Percentiles rank a stretch among this genome's conserved stretches.
These are phyloP conservation scores for Spergularia bocconei DNA, from an alignment of 148 eudicot species.

Conservation along the genomic window DNA sequence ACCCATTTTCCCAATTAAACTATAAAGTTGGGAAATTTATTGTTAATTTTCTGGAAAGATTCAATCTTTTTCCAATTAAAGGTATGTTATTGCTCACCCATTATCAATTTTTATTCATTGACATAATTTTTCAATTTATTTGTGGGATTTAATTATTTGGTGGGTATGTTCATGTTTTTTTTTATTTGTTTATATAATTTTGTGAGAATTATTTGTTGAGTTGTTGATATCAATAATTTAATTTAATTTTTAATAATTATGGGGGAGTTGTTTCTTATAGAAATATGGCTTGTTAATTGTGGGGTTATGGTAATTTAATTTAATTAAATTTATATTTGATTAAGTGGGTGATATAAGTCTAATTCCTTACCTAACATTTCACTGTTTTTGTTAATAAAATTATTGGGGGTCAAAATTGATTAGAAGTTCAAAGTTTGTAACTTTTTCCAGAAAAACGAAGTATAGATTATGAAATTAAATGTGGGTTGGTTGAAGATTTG, in stretches of 20 bases:
- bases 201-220: constrained; percentile 18
- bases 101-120: background rate
- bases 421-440: constrained; percentile 14
- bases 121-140: background rate
- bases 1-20: constrained; percentile 14
- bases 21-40: background rate
- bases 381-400: constrained; percentile 6
- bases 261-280: background rate
- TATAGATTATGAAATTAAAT: constrained; percentile 14
- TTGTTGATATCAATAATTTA: constrained; percentile 16
- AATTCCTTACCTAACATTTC: constrained; percentile 25
- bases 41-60: constrained; percentile 6
- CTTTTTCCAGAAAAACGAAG: background rate
- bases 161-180: background rate
- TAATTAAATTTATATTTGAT: background rate
- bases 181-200: background rate
- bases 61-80: constrained; percentile 4
- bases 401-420: constrained; percentile 10
- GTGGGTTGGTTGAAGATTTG: constrained; percentile 21
- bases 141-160: background rate
- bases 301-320: constrained; percentile 15
- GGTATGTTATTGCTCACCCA: constrained; percentile 20
- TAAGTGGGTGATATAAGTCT: constrained; percentile 28
- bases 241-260: constrained; percentile 12
- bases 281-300: background rate